These are phyloP conservation scores for Sugiyamaella castrensis DNA, from an alignment of 1,139 yeast species.

Conservation along the genomic window DNA sequence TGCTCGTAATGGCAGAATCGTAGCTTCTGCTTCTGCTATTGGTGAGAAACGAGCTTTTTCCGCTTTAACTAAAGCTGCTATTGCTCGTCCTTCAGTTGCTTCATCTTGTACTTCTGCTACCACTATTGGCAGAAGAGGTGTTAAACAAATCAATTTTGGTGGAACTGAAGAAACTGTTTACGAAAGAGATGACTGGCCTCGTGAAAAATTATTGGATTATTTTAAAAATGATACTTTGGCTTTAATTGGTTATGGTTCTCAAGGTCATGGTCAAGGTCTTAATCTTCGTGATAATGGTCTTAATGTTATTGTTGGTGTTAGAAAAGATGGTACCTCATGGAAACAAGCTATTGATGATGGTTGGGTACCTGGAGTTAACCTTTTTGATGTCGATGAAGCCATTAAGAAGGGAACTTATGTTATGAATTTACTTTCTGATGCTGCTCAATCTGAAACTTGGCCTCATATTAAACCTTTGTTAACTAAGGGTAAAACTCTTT, in stretches of 20 bases:
- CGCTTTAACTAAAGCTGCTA: conserved; percentile 28
- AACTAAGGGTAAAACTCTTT: conserved; percentile 95
- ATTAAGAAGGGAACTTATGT: conserved; percentile 85
- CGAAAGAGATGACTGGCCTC: conserved; percentile 99
- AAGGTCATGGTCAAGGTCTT: conserved; percentile 99
- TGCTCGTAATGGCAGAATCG: conserved; percentile 26
- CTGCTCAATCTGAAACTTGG: conserved; percentile 99
- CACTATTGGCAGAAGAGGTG: conserved; percentile 46
- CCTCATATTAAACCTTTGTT: conserved; percentile 76
- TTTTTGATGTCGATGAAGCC: conserved; percentile 93
- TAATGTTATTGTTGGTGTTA: conserved; percentile 96
- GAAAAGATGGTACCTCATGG: conserved; percentile 99
- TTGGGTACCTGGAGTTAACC: conserved; percentile 99
- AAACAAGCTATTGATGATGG: conserved; percentile 99
- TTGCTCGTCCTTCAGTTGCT: conserved; percentile 26
- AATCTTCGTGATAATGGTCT: conserved; percentile 98
- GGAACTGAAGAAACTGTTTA: conserved; percentile 94
- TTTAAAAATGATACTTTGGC: conserved; percentile 98
- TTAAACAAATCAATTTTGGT: conserved; percentile 95
- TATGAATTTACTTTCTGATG: conserved; percentile 98
- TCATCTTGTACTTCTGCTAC: conserved; percentile 23
- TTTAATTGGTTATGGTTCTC: conserved; percentile 98
- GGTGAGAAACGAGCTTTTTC: conserved; percentile 25
- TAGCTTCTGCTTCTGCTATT: conserved; percentile 13
- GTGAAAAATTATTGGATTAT: conserved; percentile 91